A percentile compares a stretch with the other conserved stretches of the same genome.
These are phyloP conservation scores for Mitragyna speciosa DNA, from an alignment of 257 asterid genomes.

Conservation along the genomic window DNA sequence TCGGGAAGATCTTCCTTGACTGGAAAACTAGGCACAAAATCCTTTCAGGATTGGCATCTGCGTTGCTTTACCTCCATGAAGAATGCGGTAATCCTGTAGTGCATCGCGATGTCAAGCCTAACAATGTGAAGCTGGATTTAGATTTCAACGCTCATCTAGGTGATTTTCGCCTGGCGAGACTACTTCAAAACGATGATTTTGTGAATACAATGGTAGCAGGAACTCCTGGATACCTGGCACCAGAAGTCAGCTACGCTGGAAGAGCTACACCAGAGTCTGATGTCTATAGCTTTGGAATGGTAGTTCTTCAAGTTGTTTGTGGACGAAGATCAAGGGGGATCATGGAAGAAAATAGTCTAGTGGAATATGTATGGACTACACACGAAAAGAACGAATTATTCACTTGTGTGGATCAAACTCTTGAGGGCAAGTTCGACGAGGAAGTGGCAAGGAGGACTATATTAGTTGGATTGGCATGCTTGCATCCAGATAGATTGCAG, in stretches of 20 bases:
- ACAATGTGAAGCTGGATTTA: conserved; percentile 62
- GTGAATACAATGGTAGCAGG: conserved; percentile 70
- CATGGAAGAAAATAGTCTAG: conserved; percentile 57
- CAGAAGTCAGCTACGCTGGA: conserved; percentile 60
- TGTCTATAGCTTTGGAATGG: conserved; percentile 68
- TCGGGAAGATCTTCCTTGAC: conserved; percentile 46
- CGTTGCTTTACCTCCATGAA: conserved; percentile 62
- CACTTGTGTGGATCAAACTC: conserved; percentile 41
- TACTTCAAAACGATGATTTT: conserved; percentile 38
- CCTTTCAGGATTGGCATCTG: conserved; percentile 52
- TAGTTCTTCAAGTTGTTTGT: conserved; percentile 57
- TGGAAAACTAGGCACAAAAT: conserved; percentile 57
- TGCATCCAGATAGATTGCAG: conserved; percentile 55
- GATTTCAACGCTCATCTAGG: conserved; percentile 55
- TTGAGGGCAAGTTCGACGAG: conserved; percentile 38
- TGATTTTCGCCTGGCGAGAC: conserved; percentile 63
- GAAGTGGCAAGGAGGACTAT: conserved; percentile 44
- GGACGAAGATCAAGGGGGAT: conserved; percentile 59
- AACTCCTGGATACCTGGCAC: conserved; percentile 63
- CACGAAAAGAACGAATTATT: conserved; percentile 39
- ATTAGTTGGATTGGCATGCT: conserved; percentile 57
- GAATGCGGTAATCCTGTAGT: conserved; percentile 62
- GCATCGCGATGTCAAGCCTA: conserved; percentile 73
- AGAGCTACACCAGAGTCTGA: conserved; percentile 60
- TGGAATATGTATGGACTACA: conserved; percentile 48